phyloP scores from a whole-genome alignment of 768 basidiomycete species.

The Hydnum rufescens region DNA sequence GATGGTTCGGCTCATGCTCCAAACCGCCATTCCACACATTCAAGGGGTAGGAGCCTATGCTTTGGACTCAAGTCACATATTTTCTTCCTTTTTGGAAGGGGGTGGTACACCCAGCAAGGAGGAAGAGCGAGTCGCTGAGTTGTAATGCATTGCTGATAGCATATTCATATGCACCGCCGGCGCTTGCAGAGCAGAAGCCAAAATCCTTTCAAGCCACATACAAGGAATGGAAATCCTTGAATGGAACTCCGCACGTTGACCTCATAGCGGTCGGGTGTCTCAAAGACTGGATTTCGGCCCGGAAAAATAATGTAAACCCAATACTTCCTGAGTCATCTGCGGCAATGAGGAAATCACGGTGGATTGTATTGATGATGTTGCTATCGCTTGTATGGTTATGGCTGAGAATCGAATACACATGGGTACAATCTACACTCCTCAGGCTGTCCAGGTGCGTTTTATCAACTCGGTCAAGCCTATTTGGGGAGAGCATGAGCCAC shows the following conservation, averaged over 20 bases:
- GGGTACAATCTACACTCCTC: not conserved
- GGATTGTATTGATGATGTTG: not conserved
- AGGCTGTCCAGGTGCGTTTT: slow-evolving; percentile 67
- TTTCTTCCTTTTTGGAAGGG: not conserved
- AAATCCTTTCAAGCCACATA: not conserved
- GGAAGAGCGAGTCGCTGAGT: too few species aligned
- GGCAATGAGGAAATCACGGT: too few species aligned
- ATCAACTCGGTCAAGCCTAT: slow-evolving; percentile 67
- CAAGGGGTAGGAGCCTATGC: not conserved
- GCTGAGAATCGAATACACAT: too few species aligned
- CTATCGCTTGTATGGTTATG: too few species aligned
- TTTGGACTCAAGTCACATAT: not conserved
- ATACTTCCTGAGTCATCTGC: too few species aligned
- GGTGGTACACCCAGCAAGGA: not conserved
- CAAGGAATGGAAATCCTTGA: too few species aligned
- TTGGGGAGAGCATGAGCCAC: not conserved
- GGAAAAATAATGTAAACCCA: too few species aligned
- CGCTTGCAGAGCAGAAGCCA: not conserved
- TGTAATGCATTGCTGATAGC: too few species aligned
- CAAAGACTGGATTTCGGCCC: too few species aligned
- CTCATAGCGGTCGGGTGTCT: too few species aligned
- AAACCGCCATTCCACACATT: not conserved
- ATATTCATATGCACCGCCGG: too few species aligned
- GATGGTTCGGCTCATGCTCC: not conserved
- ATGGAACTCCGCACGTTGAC: too few species aligned